Percentiles rank a stretch among this genome's conserved stretches.
Conservation (phyloP, 2,329 filamentous ascomycete genomes). For the Stachybotrys chlorohalonatus region DNA sequence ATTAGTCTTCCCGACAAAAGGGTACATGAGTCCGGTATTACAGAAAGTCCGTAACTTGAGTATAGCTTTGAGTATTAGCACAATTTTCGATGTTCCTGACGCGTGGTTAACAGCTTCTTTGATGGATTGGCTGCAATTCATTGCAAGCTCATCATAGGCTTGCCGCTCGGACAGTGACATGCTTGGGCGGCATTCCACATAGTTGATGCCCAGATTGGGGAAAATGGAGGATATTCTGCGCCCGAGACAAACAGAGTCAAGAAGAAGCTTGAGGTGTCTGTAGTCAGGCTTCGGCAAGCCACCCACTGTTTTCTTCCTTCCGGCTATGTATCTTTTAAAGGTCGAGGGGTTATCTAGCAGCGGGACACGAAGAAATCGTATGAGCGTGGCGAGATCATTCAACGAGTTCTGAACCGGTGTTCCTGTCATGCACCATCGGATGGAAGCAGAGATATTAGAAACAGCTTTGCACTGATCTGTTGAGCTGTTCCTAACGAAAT, state of each 20-base stretch:
- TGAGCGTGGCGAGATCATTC: slow-evolving; percentile 29
- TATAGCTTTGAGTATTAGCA: not conserved
- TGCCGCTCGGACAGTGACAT: not conserved
- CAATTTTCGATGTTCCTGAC: not conserved
- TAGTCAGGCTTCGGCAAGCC: not conserved
- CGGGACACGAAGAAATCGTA: slow-evolving; percentile 3
- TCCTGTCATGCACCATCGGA: slow-evolving; percentile 40
- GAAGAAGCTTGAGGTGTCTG: not conserved
- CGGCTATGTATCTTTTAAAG: slow-evolving; percentile 1
- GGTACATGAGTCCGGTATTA: not conserved
- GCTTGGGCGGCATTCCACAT: not conserved
- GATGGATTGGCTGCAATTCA: not conserved
- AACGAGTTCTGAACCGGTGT: slow-evolving; percentile 44
- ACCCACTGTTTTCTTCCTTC: not conserved
- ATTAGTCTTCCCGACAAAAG: not conserved
- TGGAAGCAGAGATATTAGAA: slow-evolving; percentile 26
- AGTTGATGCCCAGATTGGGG: not conserved
- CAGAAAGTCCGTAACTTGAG: slow-evolving; percentile 2
- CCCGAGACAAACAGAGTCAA: not conserved
- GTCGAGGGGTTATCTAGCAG: not conserved
- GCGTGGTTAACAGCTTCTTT: not conserved
- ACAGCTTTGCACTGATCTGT: slow-evolving; percentile 33
- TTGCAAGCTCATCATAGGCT: not conserved
- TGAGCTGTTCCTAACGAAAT: slow-evolving; percentile 33
- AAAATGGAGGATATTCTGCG: not conserved